A percentile compares a stretch with the other conserved stretches of the same genome.
Conservation (phyloP, 2,329 filamentous ascomycete species). For the Simplicillium aogashimaense region DNA sequence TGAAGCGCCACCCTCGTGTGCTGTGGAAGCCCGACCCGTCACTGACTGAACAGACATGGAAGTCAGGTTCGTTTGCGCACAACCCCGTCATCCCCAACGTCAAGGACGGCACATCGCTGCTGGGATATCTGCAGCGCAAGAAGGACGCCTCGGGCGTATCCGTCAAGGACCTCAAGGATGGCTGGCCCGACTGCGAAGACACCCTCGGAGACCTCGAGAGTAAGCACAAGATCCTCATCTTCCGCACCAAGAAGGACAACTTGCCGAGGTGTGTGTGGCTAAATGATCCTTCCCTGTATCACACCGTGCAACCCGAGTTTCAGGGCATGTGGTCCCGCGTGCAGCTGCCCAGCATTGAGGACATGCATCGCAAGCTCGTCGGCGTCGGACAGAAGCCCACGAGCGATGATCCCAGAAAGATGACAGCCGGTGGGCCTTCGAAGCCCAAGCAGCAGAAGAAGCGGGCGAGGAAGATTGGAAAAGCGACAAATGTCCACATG, state of each 20-base stretch:
- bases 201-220: conserved; percentile 69
- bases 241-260: conserved; percentile 86
- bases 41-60: conserved; percentile 57
- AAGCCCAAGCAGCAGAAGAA: conserved; percentile 68
- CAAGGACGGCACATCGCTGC: conserved; percentile 63
- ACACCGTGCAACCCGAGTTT: conserved; percentile 75
- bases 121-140: conserved; percentile 72
- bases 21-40: conserved; percentile 45
- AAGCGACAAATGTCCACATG: conserved; percentile 86
- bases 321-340: conserved; percentile 73
- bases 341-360: conserved; percentile 63
- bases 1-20: conserved; percentile 54
- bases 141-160: conserved; percentile 70
- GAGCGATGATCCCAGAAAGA: conserved; percentile 61
- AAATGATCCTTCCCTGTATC: conserved; percentile 70
- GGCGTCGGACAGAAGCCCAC: conserved; percentile 75
- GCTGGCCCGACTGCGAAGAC: conserved; percentile 78
- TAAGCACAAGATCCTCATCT: conserved; percentile 72
- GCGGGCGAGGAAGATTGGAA: conserved; percentile 55
- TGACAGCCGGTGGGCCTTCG: conserved; percentile 26
- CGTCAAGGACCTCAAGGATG: conserved; percentile 90
- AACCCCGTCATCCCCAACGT: conserved; percentile 74
- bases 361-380: conserved; percentile 67
- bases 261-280: conserved; percentile 79
- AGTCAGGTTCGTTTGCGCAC: conserved; percentile 68